Base-by-base conservation (phyloP, 2,329 filamentous ascomycete species). In the Curvularia sp. region DNA sequence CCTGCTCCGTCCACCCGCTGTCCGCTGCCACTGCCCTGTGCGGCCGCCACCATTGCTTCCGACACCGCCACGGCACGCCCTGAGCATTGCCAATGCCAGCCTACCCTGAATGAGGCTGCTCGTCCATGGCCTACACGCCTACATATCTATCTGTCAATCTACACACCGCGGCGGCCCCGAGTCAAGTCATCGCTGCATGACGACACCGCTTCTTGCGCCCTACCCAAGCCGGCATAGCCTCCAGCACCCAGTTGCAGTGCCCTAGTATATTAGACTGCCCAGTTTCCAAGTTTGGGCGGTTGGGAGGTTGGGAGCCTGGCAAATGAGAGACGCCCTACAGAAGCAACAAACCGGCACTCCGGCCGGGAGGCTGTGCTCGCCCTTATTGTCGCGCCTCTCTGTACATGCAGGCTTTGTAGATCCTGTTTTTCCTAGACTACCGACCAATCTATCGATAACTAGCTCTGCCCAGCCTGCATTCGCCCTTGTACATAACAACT, bases 261-360 rank as follows among this genome's bases (percentile, higher is more conserved):
- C 54, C 66, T 66, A n/a, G n/a, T n/a, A 68, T 70, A 66, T 59
- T 62, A 67, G 64, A 60, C 46, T 50, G 64, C 61, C 64, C 59
- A 62, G 69, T 66, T 68, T 68, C 67, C 59, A 59, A 61, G 53
- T 27, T 49, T 39, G 47, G 34, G 47, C n/a, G 47, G 34, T 49
- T 49, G 47, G 34, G 47, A 27, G 45, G 28, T 23, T 32, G 45
- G 8, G 28, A 3, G 25, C 47, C 51, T 57, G 43, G 53, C 61
- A 42, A 55, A 38, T 55, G 42, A 59, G 57, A 49, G 56, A 13
- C 34, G 50, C 34, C 60, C 61, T 66, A 59, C 65, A 63, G 55
- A 53, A 52, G 53, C 45, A 53, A 55, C 32, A 38, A 53, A 23
- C 50, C 58, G 50, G 57, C 36, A 53, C 41, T 45, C 27, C 47